phyloP scores from a whole-genome alignment of 352 stramenopile species.

The Pythium dissotocum region DNA sequence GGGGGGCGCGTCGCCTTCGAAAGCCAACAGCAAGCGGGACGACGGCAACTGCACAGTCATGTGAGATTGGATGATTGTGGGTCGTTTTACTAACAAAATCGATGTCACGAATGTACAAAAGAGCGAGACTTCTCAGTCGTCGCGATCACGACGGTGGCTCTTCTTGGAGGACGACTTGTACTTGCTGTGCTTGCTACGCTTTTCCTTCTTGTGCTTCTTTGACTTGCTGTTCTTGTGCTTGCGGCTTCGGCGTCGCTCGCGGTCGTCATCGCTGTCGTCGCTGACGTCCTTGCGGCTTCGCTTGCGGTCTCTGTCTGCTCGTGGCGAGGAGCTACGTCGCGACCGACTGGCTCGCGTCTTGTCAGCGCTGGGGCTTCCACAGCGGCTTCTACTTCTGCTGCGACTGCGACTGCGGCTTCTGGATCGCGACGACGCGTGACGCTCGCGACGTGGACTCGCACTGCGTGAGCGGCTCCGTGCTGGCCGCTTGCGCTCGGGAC shows the following conservation, averaged over 20 bases:
- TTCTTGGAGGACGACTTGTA: constrained; percentile 17
- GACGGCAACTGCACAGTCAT: constrained; percentile 24
- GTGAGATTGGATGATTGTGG: background rate
- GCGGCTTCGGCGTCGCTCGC: constrained; percentile 16
- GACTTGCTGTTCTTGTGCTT: constrained; percentile 40
- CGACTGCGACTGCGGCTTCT: constrained; percentile 22
- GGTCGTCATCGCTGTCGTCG: constrained; percentile 17
- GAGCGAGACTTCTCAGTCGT: constrained; percentile 18
- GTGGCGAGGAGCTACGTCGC: constrained; percentile 20
- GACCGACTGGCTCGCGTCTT: constrained; percentile 22
- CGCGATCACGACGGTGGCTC: constrained; percentile 23
- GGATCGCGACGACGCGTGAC: background rate
- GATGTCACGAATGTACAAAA: constrained; percentile 12
- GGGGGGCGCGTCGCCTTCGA: background rate
- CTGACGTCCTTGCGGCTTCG: constrained; percentile 2
- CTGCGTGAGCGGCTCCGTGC: background rate
- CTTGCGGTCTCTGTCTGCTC: background rate
- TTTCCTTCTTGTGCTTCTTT: constrained; percentile 52
- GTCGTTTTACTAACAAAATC: background rate
- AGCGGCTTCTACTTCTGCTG: constrained; percentile 37
- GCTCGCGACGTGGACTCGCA: constrained; percentile 13
- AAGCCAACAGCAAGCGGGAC: constrained; percentile 8
- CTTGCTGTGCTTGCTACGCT: constrained; percentile 40
- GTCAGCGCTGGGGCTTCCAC: constrained; percentile 18
- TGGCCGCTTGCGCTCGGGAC: background rate